A percentile compares a stretch with the other conserved stretches of the same genome.
These are phyloP conservation scores for Geotrichum armillariae DNA, from an alignment of 1,139 yeast species.

Conservation along the genomic window DNA sequence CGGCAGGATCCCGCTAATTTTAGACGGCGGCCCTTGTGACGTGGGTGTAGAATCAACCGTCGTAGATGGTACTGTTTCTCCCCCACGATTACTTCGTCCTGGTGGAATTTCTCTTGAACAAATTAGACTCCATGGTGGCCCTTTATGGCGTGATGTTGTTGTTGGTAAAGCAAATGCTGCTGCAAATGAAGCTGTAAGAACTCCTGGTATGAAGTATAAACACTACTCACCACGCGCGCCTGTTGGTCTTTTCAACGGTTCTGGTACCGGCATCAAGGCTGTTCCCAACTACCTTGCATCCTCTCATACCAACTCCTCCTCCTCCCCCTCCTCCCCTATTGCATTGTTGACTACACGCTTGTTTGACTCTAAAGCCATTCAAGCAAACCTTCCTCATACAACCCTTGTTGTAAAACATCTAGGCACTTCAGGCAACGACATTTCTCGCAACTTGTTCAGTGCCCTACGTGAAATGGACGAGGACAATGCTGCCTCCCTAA, in stretches of 20 bases:
- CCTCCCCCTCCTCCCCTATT: conserved; percentile 35
- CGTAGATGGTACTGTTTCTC: conserved; percentile 78
- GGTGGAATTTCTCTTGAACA: conserved; percentile 90
- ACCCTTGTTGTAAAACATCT: conserved; percentile 32
- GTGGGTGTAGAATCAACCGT: conserved; percentile 96
- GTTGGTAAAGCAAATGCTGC: conserved; percentile 69
- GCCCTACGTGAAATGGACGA: conserved; percentile 73
- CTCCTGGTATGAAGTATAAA: conserved; percentile 97
- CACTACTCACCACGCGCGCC: conserved; percentile 92
- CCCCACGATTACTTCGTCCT: conserved; percentile 89
- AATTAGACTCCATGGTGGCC: conserved; percentile 62
- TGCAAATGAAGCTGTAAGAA: conserved; percentile 68
- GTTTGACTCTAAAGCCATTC: conserved; percentile 22
- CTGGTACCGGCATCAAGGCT: conserved; percentile 48
- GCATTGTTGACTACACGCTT: conserved; percentile 49
- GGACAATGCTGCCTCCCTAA: conserved; percentile 53
- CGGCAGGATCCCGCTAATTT: conserved; percentile 76
- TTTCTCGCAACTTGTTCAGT: conserved; percentile 74
- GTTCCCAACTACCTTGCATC: conserved; percentile 27
- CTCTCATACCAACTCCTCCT: background rate
- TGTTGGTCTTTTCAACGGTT: conserved; percentile 65
- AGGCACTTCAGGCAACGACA: conserved; percentile 60
- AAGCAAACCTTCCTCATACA: background rate
- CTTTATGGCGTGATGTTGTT: conserved; percentile 59
- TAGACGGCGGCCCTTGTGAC: conserved; percentile 89